Conservation (phyloP, 2,329 filamentous ascomycete species). For the Magnaporthiopsis poae region DNA sequence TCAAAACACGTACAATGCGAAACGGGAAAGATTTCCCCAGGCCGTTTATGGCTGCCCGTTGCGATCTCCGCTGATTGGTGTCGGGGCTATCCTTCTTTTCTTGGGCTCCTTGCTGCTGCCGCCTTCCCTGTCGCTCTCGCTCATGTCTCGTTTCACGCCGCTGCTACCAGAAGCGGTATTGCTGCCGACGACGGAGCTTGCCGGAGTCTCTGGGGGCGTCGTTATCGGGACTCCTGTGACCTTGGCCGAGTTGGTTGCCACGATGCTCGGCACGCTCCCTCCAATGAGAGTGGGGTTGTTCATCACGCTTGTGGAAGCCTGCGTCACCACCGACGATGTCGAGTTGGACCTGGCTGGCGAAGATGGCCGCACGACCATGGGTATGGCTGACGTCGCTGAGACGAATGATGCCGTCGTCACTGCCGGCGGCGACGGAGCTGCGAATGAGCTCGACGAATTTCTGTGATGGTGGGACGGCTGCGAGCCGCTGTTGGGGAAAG, state of each 20-base stretch:
- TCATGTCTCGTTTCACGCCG: slow-evolving; percentile 48
- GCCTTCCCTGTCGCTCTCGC: slow-evolving; percentile 44
- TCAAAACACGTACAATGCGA: background rate
- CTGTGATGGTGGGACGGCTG: slow-evolving; percentile 41
- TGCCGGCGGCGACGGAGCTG: slow-evolving; percentile 48
- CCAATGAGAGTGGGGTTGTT: slow-evolving; percentile 73
- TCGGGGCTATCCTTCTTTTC: slow-evolving; percentile 62
- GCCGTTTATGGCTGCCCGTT: background rate
- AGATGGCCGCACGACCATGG: slow-evolving; percentile 47
- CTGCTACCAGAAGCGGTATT: slow-evolving; percentile 31
- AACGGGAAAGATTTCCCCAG: background rate
- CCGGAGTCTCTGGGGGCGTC: slow-evolving; percentile 83
- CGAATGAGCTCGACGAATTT: slow-evolving; percentile 47
- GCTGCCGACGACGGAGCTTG: slow-evolving; percentile 43
- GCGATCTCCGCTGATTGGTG: slow-evolving; percentile 33
- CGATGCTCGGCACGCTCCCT: slow-evolving; percentile 65
- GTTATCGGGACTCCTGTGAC: slow-evolving; percentile 61
- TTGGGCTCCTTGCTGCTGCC: slow-evolving; percentile 43
- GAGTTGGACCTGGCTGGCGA: slow-evolving; percentile 82
- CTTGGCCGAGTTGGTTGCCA: slow-evolving; percentile 60
- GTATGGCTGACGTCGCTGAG: background rate
- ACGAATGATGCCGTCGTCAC: slow-evolving; percentile 42
- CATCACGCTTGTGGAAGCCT: slow-evolving; percentile 48
- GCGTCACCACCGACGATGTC: slow-evolving; percentile 67
- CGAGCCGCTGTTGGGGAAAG: slow-evolving; percentile 34